A percentile compares a stretch with the other conserved stretches of the same genome.
These are phyloP conservation scores for Simplicillium aogashimaense DNA, from an alignment of 2,329 filamentous ascomycete species.

Conservation along the genomic window DNA sequence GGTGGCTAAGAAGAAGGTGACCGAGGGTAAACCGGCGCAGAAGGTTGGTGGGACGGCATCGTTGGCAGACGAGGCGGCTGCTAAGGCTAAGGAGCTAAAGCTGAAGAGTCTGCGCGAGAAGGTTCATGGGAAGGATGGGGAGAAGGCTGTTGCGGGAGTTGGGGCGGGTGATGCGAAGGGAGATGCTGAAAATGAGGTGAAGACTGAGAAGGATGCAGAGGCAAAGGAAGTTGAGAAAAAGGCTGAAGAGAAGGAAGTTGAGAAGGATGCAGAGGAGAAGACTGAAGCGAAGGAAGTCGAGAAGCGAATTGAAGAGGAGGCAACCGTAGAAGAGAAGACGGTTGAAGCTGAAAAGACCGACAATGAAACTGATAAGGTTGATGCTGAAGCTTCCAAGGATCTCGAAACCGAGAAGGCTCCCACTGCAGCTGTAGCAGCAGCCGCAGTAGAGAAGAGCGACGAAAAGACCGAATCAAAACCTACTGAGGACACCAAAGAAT, in stretches of 20 bases:
- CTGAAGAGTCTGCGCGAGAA: constrained; percentile 44
- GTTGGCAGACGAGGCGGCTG: constrained; percentile 55
- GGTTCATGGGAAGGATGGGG: constrained; percentile 43
- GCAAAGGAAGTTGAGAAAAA: constrained; percentile 7
- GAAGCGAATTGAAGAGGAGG: constrained; percentile 6
- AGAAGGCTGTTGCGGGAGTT: constrained; percentile 15
- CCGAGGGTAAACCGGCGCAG: too few relatives aligned
- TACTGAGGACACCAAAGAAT: neutral
- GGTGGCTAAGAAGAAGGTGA: constrained; percentile 8
- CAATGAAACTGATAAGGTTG: neutral
- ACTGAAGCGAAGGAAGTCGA: constrained; percentile 4
- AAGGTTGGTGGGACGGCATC: constrained; percentile 35
- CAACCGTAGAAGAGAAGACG: constrained; percentile 8
- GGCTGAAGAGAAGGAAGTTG: constrained; percentile 2
- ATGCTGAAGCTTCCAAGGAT: neutral
- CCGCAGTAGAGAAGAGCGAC: too few relatives aligned
- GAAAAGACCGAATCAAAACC: neutral
- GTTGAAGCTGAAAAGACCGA: constrained; percentile 2
- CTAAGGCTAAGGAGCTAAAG: constrained; percentile 51
- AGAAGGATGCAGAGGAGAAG: constrained; percentile 3
- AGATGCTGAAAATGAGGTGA: constrained; percentile 8
- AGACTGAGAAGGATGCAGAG: constrained; percentile 4
- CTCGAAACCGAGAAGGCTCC: too few relatives aligned
- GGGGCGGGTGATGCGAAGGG: too few relatives aligned
- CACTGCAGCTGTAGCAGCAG: too few relatives aligned